phyloP scores from a whole-genome alignment of 768 basidiomycete species.

The Solioccasus polychromus region DNA sequence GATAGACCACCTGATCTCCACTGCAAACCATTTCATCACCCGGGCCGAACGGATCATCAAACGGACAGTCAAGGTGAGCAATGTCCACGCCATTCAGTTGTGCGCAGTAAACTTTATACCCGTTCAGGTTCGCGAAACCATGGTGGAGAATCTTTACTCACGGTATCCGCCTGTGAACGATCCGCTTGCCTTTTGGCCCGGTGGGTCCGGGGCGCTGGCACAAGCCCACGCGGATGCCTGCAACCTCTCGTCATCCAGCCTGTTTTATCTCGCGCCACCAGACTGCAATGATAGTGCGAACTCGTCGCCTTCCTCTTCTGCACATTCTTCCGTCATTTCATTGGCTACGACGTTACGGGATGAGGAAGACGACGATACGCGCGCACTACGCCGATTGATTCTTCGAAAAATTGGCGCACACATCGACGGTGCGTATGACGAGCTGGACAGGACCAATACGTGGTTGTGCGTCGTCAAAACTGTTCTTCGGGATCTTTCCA shows the following conservation, averaged over 20 bases:
- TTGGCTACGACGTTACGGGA: slow-evolving; percentile 49
- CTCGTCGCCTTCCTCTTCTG: slow-evolving; percentile 25
- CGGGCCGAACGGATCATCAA: slow-evolving; percentile 57
- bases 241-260: slow-evolving; percentile 1
- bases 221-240: background rate
- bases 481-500: slow-evolving; percentile 54
- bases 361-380: slow-evolving; percentile 62
- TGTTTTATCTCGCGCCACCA: slow-evolving; percentile 24
- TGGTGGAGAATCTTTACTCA: slow-evolving; percentile 43
- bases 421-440: slow-evolving; percentile 54
- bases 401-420: slow-evolving; percentile 63
- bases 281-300: slow-evolving; percentile 9
- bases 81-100: background rate
- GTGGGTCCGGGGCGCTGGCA: background rate
- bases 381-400: slow-evolving; percentile 59
- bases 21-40: slow-evolving; percentile 53
- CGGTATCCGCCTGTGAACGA: slow-evolving; percentile 23
- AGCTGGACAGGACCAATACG: slow-evolving; percentile 54
- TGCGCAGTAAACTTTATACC: slow-evolving; percentile 3
- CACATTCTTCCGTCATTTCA: slow-evolving; percentile 41
- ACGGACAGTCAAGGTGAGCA: slow-evolving; percentile 51
- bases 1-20: slow-evolving; percentile 56
- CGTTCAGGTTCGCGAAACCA: slow-evolving; percentile 47
- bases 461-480: slow-evolving; percentile 69
- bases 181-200: slow-evolving; percentile 19